phyloP scores from a whole-genome alignment of 768 basidiomycete genomes.

The Gloeophyllum trabeum region DNA sequence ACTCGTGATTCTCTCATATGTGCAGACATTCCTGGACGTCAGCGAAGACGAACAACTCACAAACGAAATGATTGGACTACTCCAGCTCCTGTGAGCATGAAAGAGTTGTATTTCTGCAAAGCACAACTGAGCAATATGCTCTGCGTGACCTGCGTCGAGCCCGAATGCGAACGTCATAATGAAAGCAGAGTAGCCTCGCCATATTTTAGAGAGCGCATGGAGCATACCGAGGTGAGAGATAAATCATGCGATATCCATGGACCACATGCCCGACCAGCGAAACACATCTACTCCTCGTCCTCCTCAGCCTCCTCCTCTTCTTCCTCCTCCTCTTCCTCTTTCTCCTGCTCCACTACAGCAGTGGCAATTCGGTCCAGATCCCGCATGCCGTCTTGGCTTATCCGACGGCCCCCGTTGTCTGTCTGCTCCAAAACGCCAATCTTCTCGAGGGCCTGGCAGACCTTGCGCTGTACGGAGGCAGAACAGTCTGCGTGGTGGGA shows the following conservation, averaged over 20 bases:
- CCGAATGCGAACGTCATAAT: too few species aligned
- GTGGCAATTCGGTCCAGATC: constrained; percentile 93
- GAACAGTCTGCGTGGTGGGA: constrained; percentile 88
- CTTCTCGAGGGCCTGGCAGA: constrained; percentile 97
- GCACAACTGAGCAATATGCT: too few species aligned
- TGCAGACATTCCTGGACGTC: too few species aligned
- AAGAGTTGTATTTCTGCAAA: too few species aligned
- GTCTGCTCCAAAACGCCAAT: constrained; percentile 95
- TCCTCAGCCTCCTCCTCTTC: constrained; percentile 65
- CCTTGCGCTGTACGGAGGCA: constrained; percentile 83
- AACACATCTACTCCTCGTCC: constrained; percentile 24
- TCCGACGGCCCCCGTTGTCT: constrained; percentile 89
- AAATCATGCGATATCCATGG: not conserved
- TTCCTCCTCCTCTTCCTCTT: constrained; percentile 65
- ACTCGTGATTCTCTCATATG: too few species aligned
- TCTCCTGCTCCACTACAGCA: constrained; percentile 70
- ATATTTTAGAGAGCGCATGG: not conserved
- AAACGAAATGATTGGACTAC: too few species aligned
- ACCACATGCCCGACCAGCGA: not conserved
- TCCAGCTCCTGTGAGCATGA: too few species aligned
- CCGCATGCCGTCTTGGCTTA: constrained; percentile 93
- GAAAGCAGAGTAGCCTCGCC: not conserved
- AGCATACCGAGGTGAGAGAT: not conserved
- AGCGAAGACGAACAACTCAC: too few species aligned
- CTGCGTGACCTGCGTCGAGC: too few species aligned